phyloP scores from a whole-genome alignment of 805 yeast genomes.

The Lachancea waltii region DNA sequence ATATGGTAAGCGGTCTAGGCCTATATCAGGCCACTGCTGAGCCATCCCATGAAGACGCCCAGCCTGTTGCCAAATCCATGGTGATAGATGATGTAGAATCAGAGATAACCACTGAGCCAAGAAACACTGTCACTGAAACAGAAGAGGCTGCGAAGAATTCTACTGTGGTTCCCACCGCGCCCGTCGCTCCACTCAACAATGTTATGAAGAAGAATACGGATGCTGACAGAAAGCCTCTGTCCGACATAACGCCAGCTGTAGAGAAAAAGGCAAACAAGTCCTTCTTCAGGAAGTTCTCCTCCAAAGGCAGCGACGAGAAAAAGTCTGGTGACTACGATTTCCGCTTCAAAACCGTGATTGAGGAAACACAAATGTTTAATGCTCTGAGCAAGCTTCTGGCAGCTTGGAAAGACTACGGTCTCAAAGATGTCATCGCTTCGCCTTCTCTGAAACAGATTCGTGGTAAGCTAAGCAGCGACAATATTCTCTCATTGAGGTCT shows the following conservation, averaged over 20 bases:
- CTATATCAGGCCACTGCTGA: conserved; percentile 21
- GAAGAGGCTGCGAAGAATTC: conserved; percentile 1
- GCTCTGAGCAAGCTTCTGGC: conserved; percentile 56
- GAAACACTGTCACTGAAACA: no score
- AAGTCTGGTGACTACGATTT: conserved; percentile 11
- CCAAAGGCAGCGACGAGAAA: conserved; percentile 18
- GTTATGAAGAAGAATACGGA: conserved; percentile 8
- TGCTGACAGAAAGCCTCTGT: conserved; percentile 12
- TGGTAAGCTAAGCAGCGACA: conserved; percentile 58
- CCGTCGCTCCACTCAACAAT: conserved; percentile 12
- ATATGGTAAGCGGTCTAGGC: conserved; percentile 24
- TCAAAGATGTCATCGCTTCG: conserved; percentile 47
- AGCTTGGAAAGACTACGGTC: conserved; percentile 68
- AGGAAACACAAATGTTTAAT: conserved; percentile 50
- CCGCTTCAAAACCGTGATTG: conserved; percentile 29
- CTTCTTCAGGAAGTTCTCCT: conserved; percentile 32
- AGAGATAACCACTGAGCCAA: neutral
- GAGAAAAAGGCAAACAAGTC: conserved; percentile 21
- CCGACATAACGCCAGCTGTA: conserved; percentile 16
- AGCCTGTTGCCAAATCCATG: conserved; percentile 14
- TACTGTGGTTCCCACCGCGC: neutral
- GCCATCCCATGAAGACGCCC: conserved; percentile 5
- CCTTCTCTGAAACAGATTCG: conserved; percentile 40
- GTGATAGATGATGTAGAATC: conserved; percentile 14
- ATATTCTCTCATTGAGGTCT: conserved; percentile 55